A percentile compares a stretch with the other conserved stretches of the same genome.
Evolutionary conservation across 805 yeast genomes (phyloP).

Genomic region (Candida patagonica): DNA sequence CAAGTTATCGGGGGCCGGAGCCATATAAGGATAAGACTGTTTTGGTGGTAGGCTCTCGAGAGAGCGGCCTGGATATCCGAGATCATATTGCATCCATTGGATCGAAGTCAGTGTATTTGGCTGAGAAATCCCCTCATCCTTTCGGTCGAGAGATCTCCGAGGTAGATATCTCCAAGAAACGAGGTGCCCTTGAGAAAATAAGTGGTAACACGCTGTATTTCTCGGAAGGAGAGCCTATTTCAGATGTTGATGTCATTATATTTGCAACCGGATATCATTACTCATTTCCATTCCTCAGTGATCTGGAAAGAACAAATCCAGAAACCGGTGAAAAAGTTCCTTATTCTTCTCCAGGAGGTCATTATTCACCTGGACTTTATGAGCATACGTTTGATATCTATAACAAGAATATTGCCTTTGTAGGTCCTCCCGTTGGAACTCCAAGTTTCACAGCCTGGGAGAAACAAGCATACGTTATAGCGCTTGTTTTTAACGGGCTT

Average conservation of each 20-base stretch:
- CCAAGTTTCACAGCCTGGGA: constrained; percentile 9
- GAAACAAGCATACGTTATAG: constrained; percentile 8
- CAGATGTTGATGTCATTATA: constrained; percentile 2
- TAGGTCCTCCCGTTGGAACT: constrained; percentile 7
- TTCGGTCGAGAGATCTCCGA: neutral
- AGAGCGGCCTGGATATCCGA: constrained; percentile 4
- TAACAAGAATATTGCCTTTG: constrained; percentile 6
- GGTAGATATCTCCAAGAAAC: neutral
- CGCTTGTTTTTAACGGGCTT: constrained; percentile 4
- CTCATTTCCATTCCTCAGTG: constrained; percentile 5
- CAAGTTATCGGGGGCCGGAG: constrained; percentile 3
- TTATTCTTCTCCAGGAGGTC: constrained; percentile 4
- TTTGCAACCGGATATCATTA: constrained; percentile 8
- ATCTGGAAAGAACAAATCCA: constrained; percentile 21
- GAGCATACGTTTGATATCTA: constrained; percentile 9
- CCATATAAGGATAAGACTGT: constrained; percentile 2
- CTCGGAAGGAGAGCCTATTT: constrained; percentile 1
- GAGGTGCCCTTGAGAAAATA: neutral
- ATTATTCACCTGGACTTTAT: constrained; percentile 8
- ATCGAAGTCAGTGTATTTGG: neutral
- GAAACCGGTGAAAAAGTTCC: constrained; percentile 25
- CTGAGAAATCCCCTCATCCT: constrained; percentile 6
- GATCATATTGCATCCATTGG: neutral
- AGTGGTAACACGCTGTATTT: neutral
- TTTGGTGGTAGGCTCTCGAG: constrained; percentile 4